A percentile compares a stretch with the other conserved stretches of the same genome.
Evolutionary conservation across 257 asterid genomes (phyloP).

Genomic region (Primulina tabacum): DNA sequence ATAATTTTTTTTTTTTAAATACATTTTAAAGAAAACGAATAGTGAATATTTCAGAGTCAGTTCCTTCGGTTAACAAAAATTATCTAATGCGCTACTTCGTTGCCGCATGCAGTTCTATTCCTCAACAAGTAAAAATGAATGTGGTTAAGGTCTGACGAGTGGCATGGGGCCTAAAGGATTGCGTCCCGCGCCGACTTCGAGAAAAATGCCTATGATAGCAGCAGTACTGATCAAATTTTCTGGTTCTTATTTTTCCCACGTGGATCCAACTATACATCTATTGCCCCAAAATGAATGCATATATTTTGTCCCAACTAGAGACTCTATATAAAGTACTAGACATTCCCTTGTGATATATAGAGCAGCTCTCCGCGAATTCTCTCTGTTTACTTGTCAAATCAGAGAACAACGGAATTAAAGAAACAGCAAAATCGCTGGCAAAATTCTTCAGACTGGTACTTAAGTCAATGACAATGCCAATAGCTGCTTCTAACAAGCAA

Average conservation of each 20-base stretch:
- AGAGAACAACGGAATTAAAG: slow-evolving; percentile 51
- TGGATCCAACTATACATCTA: slow-evolving; percentile 18
- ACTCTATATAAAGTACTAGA: slow-evolving; percentile 48
- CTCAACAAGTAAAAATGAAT: no score
- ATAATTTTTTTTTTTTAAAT: no score
- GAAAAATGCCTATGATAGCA: no score
- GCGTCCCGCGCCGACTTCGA: no score
- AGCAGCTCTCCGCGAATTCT: slow-evolving; percentile 35
- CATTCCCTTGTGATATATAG: slow-evolving; percentile 26
- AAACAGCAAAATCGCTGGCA: slow-evolving; percentile 45
- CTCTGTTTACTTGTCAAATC: slow-evolving; percentile 48
- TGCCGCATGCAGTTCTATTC: no score
- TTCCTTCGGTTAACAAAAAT: no score
- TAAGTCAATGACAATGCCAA: slow-evolving; percentile 58
- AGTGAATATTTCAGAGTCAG: no score
- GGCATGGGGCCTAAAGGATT: no score
- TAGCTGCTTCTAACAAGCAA: slow-evolving; percentile 56
- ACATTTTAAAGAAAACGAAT: no score
- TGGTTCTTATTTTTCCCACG: not conserved
- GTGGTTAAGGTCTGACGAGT: no score
- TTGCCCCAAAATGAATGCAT: slow-evolving; percentile 50
- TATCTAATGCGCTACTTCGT: no score
- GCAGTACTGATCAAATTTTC: no score
- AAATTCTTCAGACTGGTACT: slow-evolving; percentile 41
- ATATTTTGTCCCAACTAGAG: slow-evolving; percentile 63